Evolutionary conservation across 805 yeast species (phyloP).

Genomic region (Saccharomycopsis microspora): DNA sequence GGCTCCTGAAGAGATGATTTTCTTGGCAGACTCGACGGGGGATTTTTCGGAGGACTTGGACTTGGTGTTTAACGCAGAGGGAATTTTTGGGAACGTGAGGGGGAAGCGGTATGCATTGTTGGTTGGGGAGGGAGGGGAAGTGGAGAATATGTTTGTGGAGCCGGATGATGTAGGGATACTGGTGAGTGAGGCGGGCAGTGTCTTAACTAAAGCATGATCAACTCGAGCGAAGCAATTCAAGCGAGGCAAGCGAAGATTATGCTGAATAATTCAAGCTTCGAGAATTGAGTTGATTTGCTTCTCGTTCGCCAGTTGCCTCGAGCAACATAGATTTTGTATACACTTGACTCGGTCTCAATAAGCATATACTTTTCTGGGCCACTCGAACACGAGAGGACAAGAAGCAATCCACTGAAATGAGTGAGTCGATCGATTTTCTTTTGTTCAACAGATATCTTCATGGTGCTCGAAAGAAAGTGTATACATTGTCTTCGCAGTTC

Average conservation of each 20-base stretch:
- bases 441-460: too few relatives aligned
- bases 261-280: neutral
- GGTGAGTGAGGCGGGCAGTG: slow-evolving; percentile 31
- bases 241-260: slow-evolving; percentile 1
- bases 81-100: slow-evolving; percentile 67
- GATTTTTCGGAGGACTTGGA: slow-evolving; percentile 58
- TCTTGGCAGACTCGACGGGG: slow-evolving; percentile 74
- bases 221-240: too few relatives aligned
- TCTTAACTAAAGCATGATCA: slow-evolving; percentile 26
- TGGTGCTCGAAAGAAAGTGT: too few relatives aligned
- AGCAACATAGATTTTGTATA: too few relatives aligned
- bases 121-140: slow-evolving; percentile 48
- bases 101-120: slow-evolving; percentile 66
- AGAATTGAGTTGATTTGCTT: neutral
- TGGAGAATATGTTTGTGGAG: slow-evolving; percentile 56
- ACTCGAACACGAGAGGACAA: too few relatives aligned
- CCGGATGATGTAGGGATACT: slow-evolving; percentile 70
- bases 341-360: too few relatives aligned
- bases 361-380: too few relatives aligned
- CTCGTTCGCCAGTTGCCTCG: too few relatives aligned
- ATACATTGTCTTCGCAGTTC: too few relatives aligned
- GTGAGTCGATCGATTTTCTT: too few relatives aligned
- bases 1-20: slow-evolving; percentile 29
- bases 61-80: slow-evolving; percentile 62
- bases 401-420: too few relatives aligned